phyloP scores from a whole-genome alignment of 305 asterid genomes.

The Fraxinus angustifolia region DNA sequence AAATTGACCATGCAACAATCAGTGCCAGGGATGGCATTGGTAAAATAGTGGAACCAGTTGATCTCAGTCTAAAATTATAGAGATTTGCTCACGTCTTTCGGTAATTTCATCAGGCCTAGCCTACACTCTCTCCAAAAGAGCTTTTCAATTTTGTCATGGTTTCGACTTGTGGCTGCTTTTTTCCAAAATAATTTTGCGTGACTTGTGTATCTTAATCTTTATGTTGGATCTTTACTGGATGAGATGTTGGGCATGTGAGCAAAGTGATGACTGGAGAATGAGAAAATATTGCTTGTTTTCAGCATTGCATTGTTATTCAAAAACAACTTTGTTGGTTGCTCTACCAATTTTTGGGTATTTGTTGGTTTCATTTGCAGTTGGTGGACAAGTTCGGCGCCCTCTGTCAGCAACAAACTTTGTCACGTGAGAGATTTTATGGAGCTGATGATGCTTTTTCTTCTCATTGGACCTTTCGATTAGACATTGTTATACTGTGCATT shows the following conservation, averaged over 20 bases:
- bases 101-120: not conserved
- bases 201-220: not conserved
- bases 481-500: not conserved
- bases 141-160: not conserved
- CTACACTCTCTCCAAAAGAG: not conserved
- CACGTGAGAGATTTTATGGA: not conserved
- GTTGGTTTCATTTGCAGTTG: not conserved
- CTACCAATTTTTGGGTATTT: not conserved
- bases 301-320: not conserved
- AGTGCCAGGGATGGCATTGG: conserved; percentile 29
- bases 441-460: not conserved
- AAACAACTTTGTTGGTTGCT: not conserved
- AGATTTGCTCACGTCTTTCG: conserved; percentile 12
- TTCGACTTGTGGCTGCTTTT: not conserved
- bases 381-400: not conserved
- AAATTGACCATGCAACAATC: conserved; percentile 25
- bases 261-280: not conserved
- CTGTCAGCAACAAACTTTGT: not conserved
- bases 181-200: not conserved
- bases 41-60: conserved; percentile 47
- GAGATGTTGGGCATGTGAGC: not conserved
- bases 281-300: not conserved
- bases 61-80: conserved; percentile 73
- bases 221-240: not conserved
- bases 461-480: not conserved